Evolutionary conservation across 306 rosid species (phyloP), one percentile per base, ranked within the genome.

Genomic region (Chamaecrista fasciculata): DNA sequence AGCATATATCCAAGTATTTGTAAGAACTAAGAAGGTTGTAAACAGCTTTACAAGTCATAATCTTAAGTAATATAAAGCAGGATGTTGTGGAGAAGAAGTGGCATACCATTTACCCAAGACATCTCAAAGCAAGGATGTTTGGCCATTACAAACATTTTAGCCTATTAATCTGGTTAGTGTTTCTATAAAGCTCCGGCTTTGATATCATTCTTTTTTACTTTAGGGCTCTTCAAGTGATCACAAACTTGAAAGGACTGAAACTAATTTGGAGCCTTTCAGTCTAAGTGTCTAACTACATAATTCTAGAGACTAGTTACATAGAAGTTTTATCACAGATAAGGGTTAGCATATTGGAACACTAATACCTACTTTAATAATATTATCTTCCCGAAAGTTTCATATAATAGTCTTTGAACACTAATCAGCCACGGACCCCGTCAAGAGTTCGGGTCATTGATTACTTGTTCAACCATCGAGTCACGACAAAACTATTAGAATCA

Each of bases 1-100:
- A 65, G 62, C 26, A 85, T 69, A 31, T 15, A 40, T 12, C 48
- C 20, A 16, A 43, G 24, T 9, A 67, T 34, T 19, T 40, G 55
- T 15, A 29, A 47, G 24, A 8, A 66, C 39, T 15, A 28, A 46
- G 25, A 8, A 66, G 49, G 74, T 15, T 26, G 26, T 20, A 28
- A 61, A 75, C 8, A 80, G 44, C 28, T 52, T 51, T 43, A 75
- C 64, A 60, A 51, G 58, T 66, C 62, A 51, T 18, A 26, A 37
- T 75, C 55, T 42, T 5, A 15, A 15, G 63, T 5, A 44, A 59
- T 47, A 40, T 60, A 70, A 74, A 74, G 55, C 34, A 46, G 43
- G 23, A 55, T 2, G 25, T 25, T 36, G 63, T n/a, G 44, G 15
- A 42, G 72, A 69, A 68, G 33, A 55, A 60, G 53, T 64, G 47